A percentile compares a stretch with the other conserved stretches of the same genome.
phyloP scores from a whole-genome alignment of 768 basidiomycete species.

The Rossbeevera mucosa region DNA sequence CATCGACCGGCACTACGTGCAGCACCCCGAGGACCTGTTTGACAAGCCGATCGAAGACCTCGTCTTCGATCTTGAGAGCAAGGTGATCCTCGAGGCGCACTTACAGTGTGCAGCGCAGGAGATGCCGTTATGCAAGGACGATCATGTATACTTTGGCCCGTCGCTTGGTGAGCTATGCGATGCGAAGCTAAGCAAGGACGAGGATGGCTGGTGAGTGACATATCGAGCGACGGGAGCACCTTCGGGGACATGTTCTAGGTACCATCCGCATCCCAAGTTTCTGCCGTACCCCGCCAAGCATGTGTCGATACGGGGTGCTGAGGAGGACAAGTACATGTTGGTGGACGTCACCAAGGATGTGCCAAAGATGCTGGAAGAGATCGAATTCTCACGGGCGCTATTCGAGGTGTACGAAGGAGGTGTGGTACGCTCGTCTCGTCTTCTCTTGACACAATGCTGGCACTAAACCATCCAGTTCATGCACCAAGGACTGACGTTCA shows the following conservation, averaged over 20 bases:
- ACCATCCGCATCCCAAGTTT: slow-evolving; percentile 75
- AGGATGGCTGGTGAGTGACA: slow-evolving; percentile 71
- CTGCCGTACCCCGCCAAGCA: slow-evolving; percentile 71
- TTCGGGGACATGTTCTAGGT: slow-evolving; percentile 43
- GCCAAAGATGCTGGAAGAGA: slow-evolving; percentile 62
- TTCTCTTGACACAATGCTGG: neutral
- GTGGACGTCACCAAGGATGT: slow-evolving; percentile 52
- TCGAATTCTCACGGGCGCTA: slow-evolving; percentile 76
- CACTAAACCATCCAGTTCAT: slow-evolving; percentile 53
- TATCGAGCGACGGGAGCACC: neutral
- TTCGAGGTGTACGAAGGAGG: slow-evolving; percentile 91
- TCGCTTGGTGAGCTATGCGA: slow-evolving; percentile 56
- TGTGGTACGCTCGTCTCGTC: slow-evolving; percentile 46
- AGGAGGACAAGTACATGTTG: slow-evolving; percentile 76
- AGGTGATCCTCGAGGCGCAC: slow-evolving; percentile 75
- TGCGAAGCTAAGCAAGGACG: slow-evolving; percentile 54
- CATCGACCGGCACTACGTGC: slow-evolving; percentile 70
- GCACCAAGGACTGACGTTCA: slow-evolving; percentile 79
- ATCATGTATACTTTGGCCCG: slow-evolving; percentile 70
- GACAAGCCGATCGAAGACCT: slow-evolving; percentile 58
- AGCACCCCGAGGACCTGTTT: slow-evolving; percentile 67
- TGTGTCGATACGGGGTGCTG: slow-evolving; percentile 69
- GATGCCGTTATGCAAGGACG: slow-evolving; percentile 69
- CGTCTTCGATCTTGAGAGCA: slow-evolving; percentile 67
- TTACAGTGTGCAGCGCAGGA: slow-evolving; percentile 85